Conservation (phyloP, 495 filamentous ascomycete genomes). For the Extremus antarcticus region DNA sequence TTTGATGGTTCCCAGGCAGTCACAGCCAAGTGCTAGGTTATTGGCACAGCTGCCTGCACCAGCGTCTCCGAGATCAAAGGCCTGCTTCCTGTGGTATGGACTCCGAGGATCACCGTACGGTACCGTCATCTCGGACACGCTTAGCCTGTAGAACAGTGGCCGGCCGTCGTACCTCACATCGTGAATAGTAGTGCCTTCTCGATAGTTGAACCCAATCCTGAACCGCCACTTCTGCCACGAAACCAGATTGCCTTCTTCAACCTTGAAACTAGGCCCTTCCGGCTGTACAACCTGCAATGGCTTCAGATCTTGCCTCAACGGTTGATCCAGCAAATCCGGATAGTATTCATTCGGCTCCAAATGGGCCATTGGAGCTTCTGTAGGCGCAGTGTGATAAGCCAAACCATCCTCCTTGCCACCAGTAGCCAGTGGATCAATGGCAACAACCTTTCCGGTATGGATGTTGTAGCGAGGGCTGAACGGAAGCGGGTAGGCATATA, state of each 20-base stretch:
- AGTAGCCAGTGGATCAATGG: conserved; percentile 10
- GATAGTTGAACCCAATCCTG: conserved; percentile 41
- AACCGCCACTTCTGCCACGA: conserved; percentile 34
- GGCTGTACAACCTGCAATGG: conserved; percentile 25
- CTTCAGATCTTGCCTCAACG: conserved; percentile 26
- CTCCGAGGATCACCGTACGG: conserved; percentile 44
- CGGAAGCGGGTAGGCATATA: conserved; percentile 13
- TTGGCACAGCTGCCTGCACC: conserved; percentile 26
- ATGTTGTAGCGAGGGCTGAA: conserved; percentile 8
- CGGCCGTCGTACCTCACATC: conserved; percentile 55
- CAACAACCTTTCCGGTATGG: conserved; percentile 6
- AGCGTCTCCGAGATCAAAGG: conserved; percentile 29
- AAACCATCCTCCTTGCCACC: conserved; percentile 15
- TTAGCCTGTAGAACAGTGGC: conserved; percentile 57
- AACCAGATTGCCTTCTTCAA: conserved; percentile 16
- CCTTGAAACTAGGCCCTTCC: conserved; percentile 25
- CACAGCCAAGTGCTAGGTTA: conserved; percentile 28
- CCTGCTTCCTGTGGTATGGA: conserved; percentile 29
- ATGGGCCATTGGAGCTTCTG: conserved; percentile 8
- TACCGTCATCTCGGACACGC: conserved; percentile 66
- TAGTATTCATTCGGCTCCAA: conserved; percentile 18
- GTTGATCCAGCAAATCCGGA: conserved; percentile 2
- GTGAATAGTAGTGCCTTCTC: conserved; percentile 31
- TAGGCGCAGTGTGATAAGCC: conserved; percentile 3
- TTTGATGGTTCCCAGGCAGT: conserved; percentile 27